Base-by-base conservation (phyloP, 2,329 filamentous ascomycete genomes). In the Cladosporium sp. region DNA sequence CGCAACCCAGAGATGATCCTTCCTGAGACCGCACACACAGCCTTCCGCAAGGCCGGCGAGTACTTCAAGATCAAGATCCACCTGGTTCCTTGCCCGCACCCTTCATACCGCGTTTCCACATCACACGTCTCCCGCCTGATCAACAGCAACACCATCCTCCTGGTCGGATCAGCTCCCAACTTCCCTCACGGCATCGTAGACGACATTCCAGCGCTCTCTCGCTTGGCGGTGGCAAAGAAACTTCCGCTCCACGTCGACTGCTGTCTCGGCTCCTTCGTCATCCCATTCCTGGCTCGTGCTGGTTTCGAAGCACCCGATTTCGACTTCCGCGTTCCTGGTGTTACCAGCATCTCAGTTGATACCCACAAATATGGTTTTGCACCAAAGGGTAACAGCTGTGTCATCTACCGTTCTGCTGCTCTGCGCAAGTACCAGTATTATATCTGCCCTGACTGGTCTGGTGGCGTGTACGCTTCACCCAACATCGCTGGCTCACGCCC, bases 321-420 rank as follows among this genome's bases (percentile, higher is more conserved):
- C 71, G 94, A 99, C 74, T 99, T 99, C 84, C 86, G 89, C 58
- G 86, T 95, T 60, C 91, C 90, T 66, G 94, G 94, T 67, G 94
- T 99, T 38, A 97, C 93, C 3, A 93, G 88, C 74, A 97, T 99
- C 74, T 92, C 87, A 65, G 95, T 92, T 74, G 94, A 99, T 73
- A 99, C 94, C 2, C 94, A 99, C 83, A 99, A 99, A 75, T 99
- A 99, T 73, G 94, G 94, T 38, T 99, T 99, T 72, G 94, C 94
- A 1, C 94, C 94, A 55, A 99, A 99, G 79, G 94, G 94, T 66
- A 99, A 96, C 82, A 94, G 89, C 55, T 94, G 92, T 1, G 82
- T 96, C 14, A 82, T 99, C 42, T 99, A 99, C 82, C 90, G 94
- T 67, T 89, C 86, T 47, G 83, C 87, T 36, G 78, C 84, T 49